A percentile compares a stretch with the other conserved stretches of the same genome.
Evolutionary conservation across 306 rosid species (phyloP).

Genomic region (Corylus avellana): DNA sequence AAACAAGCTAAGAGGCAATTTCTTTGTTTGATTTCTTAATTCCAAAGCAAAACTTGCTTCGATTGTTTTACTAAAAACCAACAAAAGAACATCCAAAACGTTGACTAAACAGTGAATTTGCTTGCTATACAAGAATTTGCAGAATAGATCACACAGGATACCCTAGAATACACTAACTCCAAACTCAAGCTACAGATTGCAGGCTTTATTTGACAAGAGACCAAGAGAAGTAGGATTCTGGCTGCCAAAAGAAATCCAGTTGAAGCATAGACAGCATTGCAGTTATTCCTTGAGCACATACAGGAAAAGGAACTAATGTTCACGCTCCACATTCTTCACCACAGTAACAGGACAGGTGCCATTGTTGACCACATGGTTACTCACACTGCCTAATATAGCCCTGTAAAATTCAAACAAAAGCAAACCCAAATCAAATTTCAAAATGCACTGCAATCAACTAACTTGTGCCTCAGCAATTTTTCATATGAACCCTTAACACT

Average conservation of each 20-base stretch:
- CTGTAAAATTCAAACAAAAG: slow-evolving; percentile 34
- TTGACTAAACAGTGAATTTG: not conserved
- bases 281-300: slow-evolving; percentile 19
- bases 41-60: not conserved
- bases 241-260: slow-evolving; percentile 6
- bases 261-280: slow-evolving; percentile 11
- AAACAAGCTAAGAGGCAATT: not conserved
- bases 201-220: not conserved
- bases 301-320: slow-evolving; percentile 1
- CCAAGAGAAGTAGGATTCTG: not conserved
- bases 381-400: slow-evolving; percentile 84
- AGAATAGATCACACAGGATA: not conserved
- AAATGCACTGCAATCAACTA: not conserved
- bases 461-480: not conserved
- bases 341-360: slow-evolving; percentile 78
- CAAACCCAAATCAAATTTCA: slow-evolving; percentile 22
- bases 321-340: slow-evolving; percentile 46
- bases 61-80: not conserved
- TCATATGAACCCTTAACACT: not conserved
- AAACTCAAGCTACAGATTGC: not conserved
- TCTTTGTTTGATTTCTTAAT: not conserved
- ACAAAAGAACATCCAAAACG: not conserved
- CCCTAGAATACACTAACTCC: too few relatives aligned
- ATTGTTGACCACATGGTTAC: slow-evolving; percentile 73
- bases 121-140: not conserved